Percentiles rank a stretch among this genome's conserved stretches.
Conservation (phyloP, 1,284 basidiomycete species). For the Cryptococcus jaspeensis region DNA sequence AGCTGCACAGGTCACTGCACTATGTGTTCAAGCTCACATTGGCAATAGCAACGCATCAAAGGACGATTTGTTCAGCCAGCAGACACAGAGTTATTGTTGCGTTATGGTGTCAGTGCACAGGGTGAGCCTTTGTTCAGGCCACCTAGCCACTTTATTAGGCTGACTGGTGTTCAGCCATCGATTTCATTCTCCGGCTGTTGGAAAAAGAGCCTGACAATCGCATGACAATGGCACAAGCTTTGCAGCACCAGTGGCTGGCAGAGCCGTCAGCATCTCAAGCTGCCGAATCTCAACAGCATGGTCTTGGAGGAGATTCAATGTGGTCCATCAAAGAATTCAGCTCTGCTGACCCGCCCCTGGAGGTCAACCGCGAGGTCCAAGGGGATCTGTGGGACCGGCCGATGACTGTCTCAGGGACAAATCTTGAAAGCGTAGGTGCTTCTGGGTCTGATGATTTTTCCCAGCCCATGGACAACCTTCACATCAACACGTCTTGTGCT, state of each 20-base stretch:
- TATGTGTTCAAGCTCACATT: background rate
- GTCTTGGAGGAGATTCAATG: conserved; percentile 40
- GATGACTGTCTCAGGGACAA: conserved; percentile 38
- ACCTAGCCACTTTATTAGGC: conserved; percentile 23
- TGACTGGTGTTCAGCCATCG: conserved; percentile 48
- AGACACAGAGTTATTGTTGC: conserved; percentile 60
- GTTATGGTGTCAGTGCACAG: conserved; percentile 46
- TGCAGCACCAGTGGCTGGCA: conserved; percentile 66
- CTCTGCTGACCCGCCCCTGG: conserved; percentile 9
- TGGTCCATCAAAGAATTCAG: conserved; percentile 45
- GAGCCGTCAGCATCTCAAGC: conserved; percentile 33
- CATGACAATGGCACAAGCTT: conserved; percentile 60
- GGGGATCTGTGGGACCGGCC: conserved; percentile 28
- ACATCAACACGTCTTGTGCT: conserved; percentile 17
- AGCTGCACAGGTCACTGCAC: background rate
- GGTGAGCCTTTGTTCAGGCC: conserved; percentile 41
- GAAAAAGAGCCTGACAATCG: conserved; percentile 58
- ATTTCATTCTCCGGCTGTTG: conserved; percentile 58
- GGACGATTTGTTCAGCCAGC: conserved; percentile 62
- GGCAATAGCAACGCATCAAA: conserved; percentile 52
- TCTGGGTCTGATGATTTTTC: conserved; percentile 36
- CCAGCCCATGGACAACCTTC: conserved; percentile 40
- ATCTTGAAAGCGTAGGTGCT: conserved; percentile 26
- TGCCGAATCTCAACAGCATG: conserved; percentile 27
- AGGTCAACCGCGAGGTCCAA: background rate